A percentile compares a stretch with the other conserved stretches of the same genome.
Conservation (phyloP, 2,329 filamentous ascomycete species). For the Fusarium oligoseptatum region DNA sequence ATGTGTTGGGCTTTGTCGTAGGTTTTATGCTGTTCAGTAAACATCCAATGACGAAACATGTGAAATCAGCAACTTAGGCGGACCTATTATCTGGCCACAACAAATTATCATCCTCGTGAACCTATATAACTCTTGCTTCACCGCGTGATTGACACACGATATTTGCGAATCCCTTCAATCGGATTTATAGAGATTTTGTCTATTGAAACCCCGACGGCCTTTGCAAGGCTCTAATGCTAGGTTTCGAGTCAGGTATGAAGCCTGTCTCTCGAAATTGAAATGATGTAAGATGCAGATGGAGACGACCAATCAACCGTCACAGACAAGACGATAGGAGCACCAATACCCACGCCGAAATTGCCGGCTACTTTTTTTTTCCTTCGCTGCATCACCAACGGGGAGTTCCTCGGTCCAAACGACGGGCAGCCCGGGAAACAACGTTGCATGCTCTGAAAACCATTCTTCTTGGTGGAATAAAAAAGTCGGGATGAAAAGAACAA, state of each 20-base stretch:
- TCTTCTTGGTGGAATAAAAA: slow-evolving; percentile 24
- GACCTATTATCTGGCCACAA: background rate
- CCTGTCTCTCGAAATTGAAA: slow-evolving; percentile 14
- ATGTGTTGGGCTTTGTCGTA: background rate
- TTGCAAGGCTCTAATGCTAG: background rate
- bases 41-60: background rate
- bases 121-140: background rate
- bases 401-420: background rate
- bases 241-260: slow-evolving; percentile 21
- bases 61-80: background rate
- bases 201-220: slow-evolving; percentile 8
- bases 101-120: background rate
- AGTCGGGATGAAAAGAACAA: slow-evolving; percentile 20
- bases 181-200: background rate
- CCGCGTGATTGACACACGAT: background rate
- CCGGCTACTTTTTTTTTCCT: background rate
- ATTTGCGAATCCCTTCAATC: background rate
- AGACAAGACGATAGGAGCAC: background rate
- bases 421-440: slow-evolving; percentile 8
- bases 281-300: slow-evolving; percentile 11
- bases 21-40: background rate
- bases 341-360: slow-evolving; percentile 9
- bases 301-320: background rate
- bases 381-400: background rate
- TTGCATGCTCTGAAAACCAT: slow-evolving; percentile 12